phyloP scores from a whole-genome alignment of 2,329 filamentous ascomycete species.

The Blastomyces percursus region DNA sequence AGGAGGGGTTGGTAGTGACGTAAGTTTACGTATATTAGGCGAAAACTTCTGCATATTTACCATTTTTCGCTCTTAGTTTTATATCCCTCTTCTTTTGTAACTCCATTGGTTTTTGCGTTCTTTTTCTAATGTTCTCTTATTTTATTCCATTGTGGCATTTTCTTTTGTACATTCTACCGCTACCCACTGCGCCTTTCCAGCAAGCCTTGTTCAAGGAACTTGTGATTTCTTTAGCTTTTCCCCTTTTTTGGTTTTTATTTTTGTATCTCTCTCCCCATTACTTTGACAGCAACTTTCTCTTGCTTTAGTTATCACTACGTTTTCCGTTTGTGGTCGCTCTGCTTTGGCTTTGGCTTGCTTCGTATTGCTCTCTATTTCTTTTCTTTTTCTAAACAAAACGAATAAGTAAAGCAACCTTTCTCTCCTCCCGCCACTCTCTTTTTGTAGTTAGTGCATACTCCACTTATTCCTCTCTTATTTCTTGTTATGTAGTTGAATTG shows the following conservation, averaged over 20 bases:
- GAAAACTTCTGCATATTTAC: background rate
- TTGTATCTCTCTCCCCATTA: background rate
- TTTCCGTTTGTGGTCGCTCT: background rate
- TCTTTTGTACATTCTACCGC: background rate
- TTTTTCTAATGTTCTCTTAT: conserved; percentile 18
- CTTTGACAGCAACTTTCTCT: background rate
- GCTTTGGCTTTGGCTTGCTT: background rate
- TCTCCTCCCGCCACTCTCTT: background rate
- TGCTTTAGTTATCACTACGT: background rate
- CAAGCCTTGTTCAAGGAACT: background rate
- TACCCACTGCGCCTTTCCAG: background rate
- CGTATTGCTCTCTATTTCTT: background rate
- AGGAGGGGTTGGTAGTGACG: background rate
- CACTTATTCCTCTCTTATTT: too few species aligned
- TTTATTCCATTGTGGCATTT: background rate
- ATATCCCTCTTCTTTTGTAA: background rate
- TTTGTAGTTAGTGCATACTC: too few species aligned
- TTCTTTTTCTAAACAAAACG: background rate
- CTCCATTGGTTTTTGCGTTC: conserved; percentile 20
- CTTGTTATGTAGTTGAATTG: too few species aligned
- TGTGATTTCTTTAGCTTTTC: background rate
- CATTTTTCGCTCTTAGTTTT: background rate
- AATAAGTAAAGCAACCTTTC: background rate
- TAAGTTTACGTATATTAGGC: background rate
- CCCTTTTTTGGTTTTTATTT: background rate